Conservation (phyloP, 2,329 filamentous ascomycete species). For the Penicillium sp. region DNA sequence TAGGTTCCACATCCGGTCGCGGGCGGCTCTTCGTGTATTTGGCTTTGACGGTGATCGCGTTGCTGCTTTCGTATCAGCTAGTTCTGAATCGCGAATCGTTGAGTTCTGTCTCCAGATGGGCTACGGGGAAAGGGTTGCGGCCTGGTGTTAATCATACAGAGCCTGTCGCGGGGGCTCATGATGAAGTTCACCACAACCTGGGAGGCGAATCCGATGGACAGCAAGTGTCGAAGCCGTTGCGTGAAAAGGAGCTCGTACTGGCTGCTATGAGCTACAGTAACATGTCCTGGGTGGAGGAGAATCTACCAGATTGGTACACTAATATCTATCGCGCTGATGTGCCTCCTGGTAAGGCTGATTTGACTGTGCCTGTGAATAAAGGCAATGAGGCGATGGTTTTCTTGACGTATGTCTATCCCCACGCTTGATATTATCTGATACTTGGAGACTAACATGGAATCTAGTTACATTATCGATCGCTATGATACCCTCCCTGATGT, state of each 20-base stretch:
- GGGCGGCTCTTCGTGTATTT: constrained; percentile 26
- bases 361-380: constrained; percentile 56
- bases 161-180: not conserved
- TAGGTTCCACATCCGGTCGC: constrained; percentile 7
- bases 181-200: not conserved
- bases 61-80: constrained; percentile 30
- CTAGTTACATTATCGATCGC: constrained; percentile 33
- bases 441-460: not conserved
- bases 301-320: constrained; percentile 24
- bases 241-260: constrained; percentile 30
- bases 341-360: constrained; percentile 33
- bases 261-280: constrained; percentile 30
- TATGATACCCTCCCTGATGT: constrained; percentile 50
- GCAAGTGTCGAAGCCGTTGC: too few relatives aligned
- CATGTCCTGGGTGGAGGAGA: constrained; percentile 33
- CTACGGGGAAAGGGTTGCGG: constrained; percentile 5
- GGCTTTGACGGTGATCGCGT: constrained; percentile 21
- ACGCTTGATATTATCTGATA: not conserved
- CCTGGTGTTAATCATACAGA: not conserved
- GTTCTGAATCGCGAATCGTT: constrained; percentile 24
- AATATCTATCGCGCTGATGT: constrained; percentile 54
- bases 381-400: constrained; percentile 59
- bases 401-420: constrained; percentile 47
- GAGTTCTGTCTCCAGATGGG: constrained; percentile 14
- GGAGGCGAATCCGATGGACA: not conserved